Evolutionary conservation across 441 rosid genomes (phyloP).

Genomic region (Erysimum pusillum): DNA sequence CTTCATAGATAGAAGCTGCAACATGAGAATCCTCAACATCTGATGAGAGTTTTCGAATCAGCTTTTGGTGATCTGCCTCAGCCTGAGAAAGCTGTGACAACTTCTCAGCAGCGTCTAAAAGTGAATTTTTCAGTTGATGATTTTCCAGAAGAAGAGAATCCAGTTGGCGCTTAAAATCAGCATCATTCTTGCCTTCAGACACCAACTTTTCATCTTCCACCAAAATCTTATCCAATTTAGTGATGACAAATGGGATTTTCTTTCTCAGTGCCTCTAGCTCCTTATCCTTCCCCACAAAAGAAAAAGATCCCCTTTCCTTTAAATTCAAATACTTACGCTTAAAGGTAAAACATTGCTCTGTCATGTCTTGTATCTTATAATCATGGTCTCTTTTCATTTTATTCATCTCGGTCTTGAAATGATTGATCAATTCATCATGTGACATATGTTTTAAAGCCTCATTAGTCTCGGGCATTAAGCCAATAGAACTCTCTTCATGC

Average conservation of each 20-base stretch:
- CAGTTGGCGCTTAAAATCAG: constrained; percentile 57
- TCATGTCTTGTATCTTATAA: constrained; percentile 61
- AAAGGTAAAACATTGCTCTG: constrained; percentile 70
- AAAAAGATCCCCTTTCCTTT: constrained; percentile 64
- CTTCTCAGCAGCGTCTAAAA: constrained; percentile 65
- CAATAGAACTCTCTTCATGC: constrained; percentile 59
- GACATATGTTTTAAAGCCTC: constrained; percentile 55
- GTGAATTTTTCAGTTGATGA: constrained; percentile 54
- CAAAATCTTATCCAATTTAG: constrained; percentile 68
- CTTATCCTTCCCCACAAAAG: constrained; percentile 69
- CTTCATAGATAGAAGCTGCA: constrained; percentile 61
- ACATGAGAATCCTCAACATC: constrained; percentile 60
- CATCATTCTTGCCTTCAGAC: constrained; percentile 51
- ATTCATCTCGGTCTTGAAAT: constrained; percentile 78
- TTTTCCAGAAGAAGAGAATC: constrained; percentile 69
- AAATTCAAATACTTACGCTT: constrained; percentile 69
- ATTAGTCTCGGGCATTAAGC: constrained; percentile 59
- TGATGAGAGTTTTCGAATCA: constrained; percentile 54
- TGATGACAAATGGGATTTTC: constrained; percentile 73
- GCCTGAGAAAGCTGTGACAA: constrained; percentile 51
- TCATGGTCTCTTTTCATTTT: constrained; percentile 89
- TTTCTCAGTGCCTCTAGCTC: constrained; percentile 77
- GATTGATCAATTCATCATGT: constrained; percentile 56
- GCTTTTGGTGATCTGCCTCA: constrained; percentile 55
- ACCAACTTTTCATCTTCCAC: constrained; percentile 60